Evolutionary conservation across 2,329 filamentous ascomycete species (phyloP).

Genomic region (Cordyceps militaris): DNA sequence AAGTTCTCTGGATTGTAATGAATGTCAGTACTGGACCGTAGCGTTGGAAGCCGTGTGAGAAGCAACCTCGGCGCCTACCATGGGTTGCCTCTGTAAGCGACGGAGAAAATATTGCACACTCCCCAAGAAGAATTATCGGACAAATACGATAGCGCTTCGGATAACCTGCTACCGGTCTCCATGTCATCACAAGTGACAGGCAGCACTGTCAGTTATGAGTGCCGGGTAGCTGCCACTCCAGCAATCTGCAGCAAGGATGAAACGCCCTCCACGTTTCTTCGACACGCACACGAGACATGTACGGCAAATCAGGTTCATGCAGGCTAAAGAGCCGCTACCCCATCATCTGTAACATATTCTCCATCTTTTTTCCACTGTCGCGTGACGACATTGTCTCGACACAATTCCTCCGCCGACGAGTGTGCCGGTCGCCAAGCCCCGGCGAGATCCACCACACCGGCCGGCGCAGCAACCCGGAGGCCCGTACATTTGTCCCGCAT

Average conservation of each 20-base stretch:
- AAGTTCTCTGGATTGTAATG: too few relatives aligned
- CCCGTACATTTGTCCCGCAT: not conserved
- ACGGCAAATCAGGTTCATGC: not conserved
- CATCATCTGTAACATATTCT: not conserved
- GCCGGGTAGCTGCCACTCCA: not conserved
- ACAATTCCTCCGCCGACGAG: not conserved
- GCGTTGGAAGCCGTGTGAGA: too few relatives aligned
- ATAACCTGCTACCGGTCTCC: not conserved
- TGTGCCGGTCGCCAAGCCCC: not conserved
- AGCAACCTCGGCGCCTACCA: too few relatives aligned
- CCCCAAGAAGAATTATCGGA: too few relatives aligned
- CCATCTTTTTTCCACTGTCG: not conserved
- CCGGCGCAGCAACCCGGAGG: not conserved
- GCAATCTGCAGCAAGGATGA: conserved; percentile 4
- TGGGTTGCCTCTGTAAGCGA: too few relatives aligned
- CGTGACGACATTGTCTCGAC: not conserved
- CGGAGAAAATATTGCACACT: too few relatives aligned
- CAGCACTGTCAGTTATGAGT: not conserved
- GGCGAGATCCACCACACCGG: not conserved
- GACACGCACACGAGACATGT: not conserved
- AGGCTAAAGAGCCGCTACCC: too few relatives aligned
- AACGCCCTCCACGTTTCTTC: not conserved
- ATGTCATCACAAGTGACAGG: not conserved
- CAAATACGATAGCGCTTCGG: not conserved
- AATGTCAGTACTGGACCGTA: too few relatives aligned